A percentile compares a stretch with the other conserved stretches of the same genome.
Conservation (phyloP, 441 rosid genomes). For the Bocquillonia castaneifolia region DNA sequence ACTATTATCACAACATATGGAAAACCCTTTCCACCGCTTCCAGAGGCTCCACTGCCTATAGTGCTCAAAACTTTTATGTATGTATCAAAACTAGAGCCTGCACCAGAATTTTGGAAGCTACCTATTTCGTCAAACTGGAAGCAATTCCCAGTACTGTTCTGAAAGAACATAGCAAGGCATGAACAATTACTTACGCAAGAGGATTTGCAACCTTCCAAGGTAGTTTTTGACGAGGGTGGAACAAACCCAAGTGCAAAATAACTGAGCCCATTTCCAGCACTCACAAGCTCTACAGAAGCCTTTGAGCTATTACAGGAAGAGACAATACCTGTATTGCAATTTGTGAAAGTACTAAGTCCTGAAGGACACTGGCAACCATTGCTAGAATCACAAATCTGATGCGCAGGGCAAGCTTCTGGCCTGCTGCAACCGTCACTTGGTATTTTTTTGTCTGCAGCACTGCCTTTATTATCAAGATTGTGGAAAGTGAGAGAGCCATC, state of each 20-base stretch:
- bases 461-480: constrained; percentile 32
- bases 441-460: constrained; percentile 41
- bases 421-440: constrained; percentile 58
- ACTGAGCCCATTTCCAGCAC: constrained; percentile 46
- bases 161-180: constrained; percentile 66
- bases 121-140: constrained; percentile 70
- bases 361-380: constrained; percentile 62
- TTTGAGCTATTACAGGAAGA: constrained; percentile 45
- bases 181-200: constrained; percentile 70
- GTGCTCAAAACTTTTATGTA: constrained; percentile 50
- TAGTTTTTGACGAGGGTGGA: constrained; percentile 46
- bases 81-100: constrained; percentile 38
- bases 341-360: constrained; percentile 33
- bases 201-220: constrained; percentile 60
- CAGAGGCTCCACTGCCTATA: constrained; percentile 23
- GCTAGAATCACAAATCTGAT: constrained; percentile 47
- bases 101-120: constrained; percentile 42
- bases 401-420: constrained; percentile 68
- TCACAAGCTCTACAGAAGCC: constrained; percentile 43
- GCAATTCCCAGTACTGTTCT: constrained; percentile 66
- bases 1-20: constrained; percentile 51
- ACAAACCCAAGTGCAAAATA: constrained; percentile 65
- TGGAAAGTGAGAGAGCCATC: constrained; percentile 60
- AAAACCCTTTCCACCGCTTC: constrained; percentile 36
- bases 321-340: constrained; percentile 50